Conservation (phyloP, 2,329 filamentous ascomycete genomes). For the Phialophora expanda region DNA sequence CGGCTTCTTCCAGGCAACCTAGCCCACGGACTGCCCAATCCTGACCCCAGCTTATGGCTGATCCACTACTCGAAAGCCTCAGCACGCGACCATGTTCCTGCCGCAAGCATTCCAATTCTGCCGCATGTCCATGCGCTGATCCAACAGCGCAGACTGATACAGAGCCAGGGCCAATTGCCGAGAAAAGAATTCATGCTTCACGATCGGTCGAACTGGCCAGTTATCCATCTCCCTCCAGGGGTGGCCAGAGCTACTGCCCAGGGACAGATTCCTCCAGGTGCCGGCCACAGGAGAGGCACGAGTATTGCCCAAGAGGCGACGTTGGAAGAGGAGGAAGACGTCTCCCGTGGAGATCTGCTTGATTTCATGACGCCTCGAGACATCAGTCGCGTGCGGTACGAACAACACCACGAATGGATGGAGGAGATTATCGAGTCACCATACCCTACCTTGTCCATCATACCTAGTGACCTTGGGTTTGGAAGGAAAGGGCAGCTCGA, state of each 20-base stretch:
- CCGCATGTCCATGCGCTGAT: constrained; percentile 51
- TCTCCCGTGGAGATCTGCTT: constrained; percentile 83
- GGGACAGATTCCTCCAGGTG: constrained; percentile 30
- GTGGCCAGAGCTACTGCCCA: constrained; percentile 31
- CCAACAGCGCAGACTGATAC: constrained; percentile 61
- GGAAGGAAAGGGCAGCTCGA: constrained; percentile 84
- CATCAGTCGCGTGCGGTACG: constrained; percentile 83
- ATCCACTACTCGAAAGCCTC: constrained; percentile 86
- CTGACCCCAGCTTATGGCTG: constrained; percentile 85
- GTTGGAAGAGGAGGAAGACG: constrained; percentile 89
- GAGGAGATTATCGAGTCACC: constrained; percentile 93
- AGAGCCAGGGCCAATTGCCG: constrained; percentile 79
- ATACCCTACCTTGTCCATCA: constrained; percentile 82
- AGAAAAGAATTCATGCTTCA: constrained; percentile 95
- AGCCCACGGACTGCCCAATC: constrained; percentile 69
- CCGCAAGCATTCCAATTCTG: constrained; percentile 59
- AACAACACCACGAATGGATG: constrained; percentile 98
- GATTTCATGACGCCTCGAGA: constrained; percentile 89
- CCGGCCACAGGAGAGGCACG: constrained; percentile 50
- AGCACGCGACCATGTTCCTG: constrained; percentile 72
- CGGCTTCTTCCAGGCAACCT: constrained; percentile 76
- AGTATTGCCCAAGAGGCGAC: constrained; percentile 53
- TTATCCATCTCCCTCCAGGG: constrained; percentile 68
- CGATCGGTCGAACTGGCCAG: constrained; percentile 88
- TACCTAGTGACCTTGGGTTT: constrained; percentile 82